These are phyloP conservation scores for Apiospora rasikravindrae DNA, from an alignment of 2,329 filamentous ascomycete species.

Conservation along the genomic window DNA sequence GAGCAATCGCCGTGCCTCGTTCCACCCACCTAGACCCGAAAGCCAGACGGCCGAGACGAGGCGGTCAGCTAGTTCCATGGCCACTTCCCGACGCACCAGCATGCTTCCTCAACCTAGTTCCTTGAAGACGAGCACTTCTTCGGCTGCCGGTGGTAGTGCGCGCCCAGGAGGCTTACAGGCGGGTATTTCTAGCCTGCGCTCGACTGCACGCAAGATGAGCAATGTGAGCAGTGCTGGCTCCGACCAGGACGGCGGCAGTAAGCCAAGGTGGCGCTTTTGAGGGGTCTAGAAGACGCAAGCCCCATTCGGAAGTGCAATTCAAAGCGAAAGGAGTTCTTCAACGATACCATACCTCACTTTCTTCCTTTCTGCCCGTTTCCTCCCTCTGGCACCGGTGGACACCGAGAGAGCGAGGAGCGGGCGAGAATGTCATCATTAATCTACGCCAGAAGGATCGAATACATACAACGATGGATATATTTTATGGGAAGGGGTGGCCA, in stretches of 20 bases:
- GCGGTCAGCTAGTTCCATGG: slow-evolving; percentile 63
- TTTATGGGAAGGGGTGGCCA: neutral
- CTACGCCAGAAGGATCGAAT: neutral
- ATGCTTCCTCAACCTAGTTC: slow-evolving; percentile 56
- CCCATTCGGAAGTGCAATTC: neutral
- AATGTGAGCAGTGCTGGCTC: slow-evolving; percentile 36
- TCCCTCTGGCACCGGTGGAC: neutral
- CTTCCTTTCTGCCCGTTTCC: neutral
- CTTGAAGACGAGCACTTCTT: slow-evolving; percentile 39
- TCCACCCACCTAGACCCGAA: slow-evolving; percentile 52
- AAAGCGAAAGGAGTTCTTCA: neutral
- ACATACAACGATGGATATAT: neutral
- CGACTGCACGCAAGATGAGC: slow-evolving; percentile 35
- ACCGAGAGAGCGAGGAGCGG: neutral
- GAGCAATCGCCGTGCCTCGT: slow-evolving; percentile 54
- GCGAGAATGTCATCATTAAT: neutral
- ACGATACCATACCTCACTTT: neutral
- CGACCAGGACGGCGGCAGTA: slow-evolving; percentile 47
- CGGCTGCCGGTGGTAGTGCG: slow-evolving; percentile 31
- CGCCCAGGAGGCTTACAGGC: neutral
- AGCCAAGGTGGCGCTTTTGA: slow-evolving; percentile 55
- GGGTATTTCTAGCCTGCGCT: neutral
- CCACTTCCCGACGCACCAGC: slow-evolving; percentile 55
- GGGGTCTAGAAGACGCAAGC: neutral
- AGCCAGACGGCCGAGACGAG: slow-evolving; percentile 37